Percentiles rank a stretch among this genome's conserved stretches.
These are phyloP conservation scores for Solanum ossicruentum DNA, from an alignment of 257 asterid species.

Conservation along the genomic window DNA sequence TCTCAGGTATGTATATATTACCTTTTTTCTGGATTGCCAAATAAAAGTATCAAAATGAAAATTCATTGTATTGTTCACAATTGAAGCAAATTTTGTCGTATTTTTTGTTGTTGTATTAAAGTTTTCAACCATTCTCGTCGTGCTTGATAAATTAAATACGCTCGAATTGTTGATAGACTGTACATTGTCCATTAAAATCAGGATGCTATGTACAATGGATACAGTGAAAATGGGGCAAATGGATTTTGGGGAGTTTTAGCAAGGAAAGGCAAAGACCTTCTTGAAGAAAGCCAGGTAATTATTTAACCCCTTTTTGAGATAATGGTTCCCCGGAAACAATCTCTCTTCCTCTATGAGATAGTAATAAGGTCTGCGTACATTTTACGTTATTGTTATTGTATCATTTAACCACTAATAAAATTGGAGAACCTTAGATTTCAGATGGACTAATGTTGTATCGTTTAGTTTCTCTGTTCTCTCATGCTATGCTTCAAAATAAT, in stretches of 20 bases:
- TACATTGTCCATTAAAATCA: background rate
- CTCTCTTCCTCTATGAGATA: too few species aligned
- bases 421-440: background rate
- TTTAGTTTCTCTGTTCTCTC: background rate
- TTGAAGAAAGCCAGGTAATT: slow-evolving; percentile 14
- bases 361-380: too few species aligned
- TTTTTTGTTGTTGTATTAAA: background rate
- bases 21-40: too few species aligned
- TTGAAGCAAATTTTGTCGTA: background rate
- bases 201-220: slow-evolving; percentile 50
- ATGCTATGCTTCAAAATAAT: background rate
- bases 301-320: background rate
- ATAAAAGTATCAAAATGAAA: too few species aligned
- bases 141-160: background rate
- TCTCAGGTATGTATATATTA: background rate
- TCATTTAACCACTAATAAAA: too few species aligned
- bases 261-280: slow-evolving; percentile 62
- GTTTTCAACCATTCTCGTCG: background rate
- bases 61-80: background rate
- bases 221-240: slow-evolving; percentile 44
- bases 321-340: too few species aligned
- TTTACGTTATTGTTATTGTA: too few species aligned
- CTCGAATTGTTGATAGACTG: background rate
- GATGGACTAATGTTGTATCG: background rate
- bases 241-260: slow-evolving; percentile 95